A percentile compares a stretch with the other conserved stretches of the same genome.
These are phyloP conservation scores for Phylloporus rhodoxanthus DNA, from an alignment of 768 basidiomycete genomes.

Conservation along the genomic window DNA sequence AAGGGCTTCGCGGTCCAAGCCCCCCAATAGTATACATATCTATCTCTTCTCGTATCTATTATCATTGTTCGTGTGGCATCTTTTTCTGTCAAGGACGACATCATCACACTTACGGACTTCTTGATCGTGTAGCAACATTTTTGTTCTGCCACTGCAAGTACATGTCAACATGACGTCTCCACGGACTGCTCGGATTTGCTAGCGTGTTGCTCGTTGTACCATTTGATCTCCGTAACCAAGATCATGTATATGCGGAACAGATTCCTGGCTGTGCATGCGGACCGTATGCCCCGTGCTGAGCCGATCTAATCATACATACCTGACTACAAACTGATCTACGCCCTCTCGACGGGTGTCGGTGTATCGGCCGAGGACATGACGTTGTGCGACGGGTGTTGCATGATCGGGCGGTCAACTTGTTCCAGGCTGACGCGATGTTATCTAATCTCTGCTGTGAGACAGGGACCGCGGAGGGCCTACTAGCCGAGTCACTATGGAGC, in stretches of 20 bases:
- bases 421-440: too few species aligned
- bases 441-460: too few species aligned
- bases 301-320: too few species aligned
- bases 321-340: too few species aligned
- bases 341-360: too few species aligned
- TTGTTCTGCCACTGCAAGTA: not conserved
- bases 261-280: too few species aligned
- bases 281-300: too few species aligned
- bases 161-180: not conserved
- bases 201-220: not conserved
- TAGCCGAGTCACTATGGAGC: not conserved
- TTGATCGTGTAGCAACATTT: not conserved
- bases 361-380: too few species aligned
- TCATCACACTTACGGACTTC: not conserved
- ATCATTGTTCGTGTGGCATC: not conserved
- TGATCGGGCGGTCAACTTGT: too few species aligned
- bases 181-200: not conserved
- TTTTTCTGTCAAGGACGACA: not conserved
- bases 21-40: slow-evolving; percentile 32
- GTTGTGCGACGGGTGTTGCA: too few species aligned
- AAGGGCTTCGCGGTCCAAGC: slow-evolving; percentile 48
- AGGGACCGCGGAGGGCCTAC: too few species aligned
- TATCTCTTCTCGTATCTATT: slow-evolving; percentile 8
- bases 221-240: not conserved
- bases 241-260: not conserved